Base-by-base conservation (phyloP, 352 stramenopile genomes). In the Globisporangium viniferum region DNA sequence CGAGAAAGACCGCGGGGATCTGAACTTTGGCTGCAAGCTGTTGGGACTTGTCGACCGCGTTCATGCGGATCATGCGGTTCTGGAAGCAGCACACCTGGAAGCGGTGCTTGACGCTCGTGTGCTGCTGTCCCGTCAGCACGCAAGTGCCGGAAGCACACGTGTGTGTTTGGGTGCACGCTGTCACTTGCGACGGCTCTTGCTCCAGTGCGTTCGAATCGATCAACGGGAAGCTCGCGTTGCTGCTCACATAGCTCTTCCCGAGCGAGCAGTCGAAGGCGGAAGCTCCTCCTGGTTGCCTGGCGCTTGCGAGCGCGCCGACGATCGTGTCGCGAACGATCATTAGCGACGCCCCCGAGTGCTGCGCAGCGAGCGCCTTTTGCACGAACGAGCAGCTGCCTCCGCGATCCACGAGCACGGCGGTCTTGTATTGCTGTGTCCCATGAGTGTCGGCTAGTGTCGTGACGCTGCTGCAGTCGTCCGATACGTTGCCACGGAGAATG, bases 11-110 rank as follows among this genome's bases (percentile, higher is more conserved):
- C 0, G 81, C 79, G 1, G 79, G 73, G 49, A 88, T 86, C 0
- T 31, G 22, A 20, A 71, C 27, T 10, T 15, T 27, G 9, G 41
- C 7, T 0, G 56, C 63, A 35, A 62, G 63, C 39, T 55, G 39
- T n/a, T 53, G 63, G 2, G 41, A 29, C 20, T 53, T 56, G 1
- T 33, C 33, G 22, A 72, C 67, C 6, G 57, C 64, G 20, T 73
- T 64, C 78, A 86, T 81, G n/a, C 72, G 74, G 10, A 90, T 62
- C 54, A 84, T 71, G 49, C 66, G 68, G 59, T 74, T 87, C 18
- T 63, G 71, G 55, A 90, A 85, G 22, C 81, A 90, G 67, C 81
- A 90, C 9, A 81, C 72, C 54, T 88, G 64, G 49, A 81, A 86
- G 35, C 60, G 63, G 12, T 18, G 3, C 5, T 24, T 8, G 41